Conservation (phyloP, 371 early-diverging fungal species). For the Syncephalis plumigaleata region DNA sequence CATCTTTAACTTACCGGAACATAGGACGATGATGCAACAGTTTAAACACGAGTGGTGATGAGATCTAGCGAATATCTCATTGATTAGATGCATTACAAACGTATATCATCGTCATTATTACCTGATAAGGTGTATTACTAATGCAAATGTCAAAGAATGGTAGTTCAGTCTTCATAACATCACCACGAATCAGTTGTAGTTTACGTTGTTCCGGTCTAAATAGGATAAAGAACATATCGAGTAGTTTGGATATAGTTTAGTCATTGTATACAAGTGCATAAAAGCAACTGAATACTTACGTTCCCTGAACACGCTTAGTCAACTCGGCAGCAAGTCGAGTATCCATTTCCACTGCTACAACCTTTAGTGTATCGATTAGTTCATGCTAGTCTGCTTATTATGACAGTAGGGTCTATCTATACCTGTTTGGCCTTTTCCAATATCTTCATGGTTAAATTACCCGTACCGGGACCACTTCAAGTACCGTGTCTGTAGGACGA, state of each 20-base stretch:
- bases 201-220: slow-evolving; percentile 60
- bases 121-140: slow-evolving; percentile 99
- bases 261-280: too few species aligned
- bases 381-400: background rate
- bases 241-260: background rate
- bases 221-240: too few species aligned
- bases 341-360: slow-evolving; percentile 94
- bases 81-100: too few species aligned
- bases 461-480: slow-evolving; percentile 99
- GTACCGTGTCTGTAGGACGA: slow-evolving; percentile 85
- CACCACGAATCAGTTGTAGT: slow-evolving; percentile 93
- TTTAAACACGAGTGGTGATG: slow-evolving; percentile 95
- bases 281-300: slow-evolving; percentile 39
- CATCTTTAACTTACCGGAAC: slow-evolving; percentile 31
- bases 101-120: slow-evolving; percentile 10
- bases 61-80: slow-evolving; percentile 33
- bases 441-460: slow-evolving; percentile 96
- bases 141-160: slow-evolving; percentile 99
- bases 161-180: slow-evolving; percentile 91
- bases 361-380: slow-evolving; percentile 26
- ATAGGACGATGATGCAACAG: slow-evolving; percentile 85
- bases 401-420: slow-evolving; percentile 1
- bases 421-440: slow-evolving; percentile 89
- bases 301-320: slow-evolving; percentile 92
- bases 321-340: slow-evolving; percentile 96